Evolutionary conservation across 2,329 filamentous ascomycete species (phyloP), one percentile per base, ranked within the genome.

Genomic region (Paecilomyces variotii): DNA sequence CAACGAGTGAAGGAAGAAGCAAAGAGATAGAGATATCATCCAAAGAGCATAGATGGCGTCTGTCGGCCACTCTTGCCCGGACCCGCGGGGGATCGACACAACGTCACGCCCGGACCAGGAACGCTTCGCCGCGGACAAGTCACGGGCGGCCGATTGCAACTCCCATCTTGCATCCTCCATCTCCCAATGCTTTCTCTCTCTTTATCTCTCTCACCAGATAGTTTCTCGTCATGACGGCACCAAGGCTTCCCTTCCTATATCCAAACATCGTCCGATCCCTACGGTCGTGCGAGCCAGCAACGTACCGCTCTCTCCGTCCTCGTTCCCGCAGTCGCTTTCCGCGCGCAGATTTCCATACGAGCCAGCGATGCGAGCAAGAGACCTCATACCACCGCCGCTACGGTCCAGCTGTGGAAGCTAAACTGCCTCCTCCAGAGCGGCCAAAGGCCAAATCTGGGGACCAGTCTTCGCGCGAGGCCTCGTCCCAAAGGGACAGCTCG

Each of bases 191-290:
- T 45, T 27, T 51, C 49, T 11, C 30, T 55, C 19, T 58, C 35
- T 51, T 35, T 11, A 26, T 55, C 19, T 58, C 35, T 32, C 51
- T 30, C 45, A 19, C 24, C 57, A 27, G n/a, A 54, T 58, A 27
- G 6, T 52, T 51, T 53, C 53, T 53, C 56, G 71, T 66, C 61
- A 90, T 90, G 84, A 80, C 86, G 62, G 79, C 82, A 26, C 76
- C 79, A 60, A 80, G 87, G 67, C 77, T 90, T 60, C 83, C 84
- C 14, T 89, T 89, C 67, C 78, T 90, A 19, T 89, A 88, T 64
- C 86, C 87, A 53, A 84, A 85, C 64, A 73, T 89, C 57, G 83
- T 87, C 72, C 84, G 85, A 57, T 78, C 80, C 14, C 71, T 80
- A 62, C 78, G 80, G 68, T 72, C 72, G 69, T 84, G 73, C 69